phyloP scores from a whole-genome alignment of 768 basidiomycete genomes.

The Boletales sp. region DNA sequence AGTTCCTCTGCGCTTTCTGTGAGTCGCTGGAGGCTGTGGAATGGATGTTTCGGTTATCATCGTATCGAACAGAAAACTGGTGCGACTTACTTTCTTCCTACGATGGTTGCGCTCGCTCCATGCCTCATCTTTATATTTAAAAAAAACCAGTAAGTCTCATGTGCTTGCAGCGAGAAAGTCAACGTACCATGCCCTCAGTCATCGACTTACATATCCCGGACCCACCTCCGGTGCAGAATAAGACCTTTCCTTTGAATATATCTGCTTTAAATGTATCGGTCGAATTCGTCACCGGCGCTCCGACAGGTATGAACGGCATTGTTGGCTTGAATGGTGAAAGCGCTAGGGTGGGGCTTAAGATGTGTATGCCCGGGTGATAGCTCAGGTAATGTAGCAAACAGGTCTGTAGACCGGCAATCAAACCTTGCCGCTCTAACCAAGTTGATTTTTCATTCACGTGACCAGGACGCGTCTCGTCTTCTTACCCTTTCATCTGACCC shows the following conservation, averaged over 20 bases:
- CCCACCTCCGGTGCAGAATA: conserved; percentile 89
- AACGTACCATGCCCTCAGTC: conserved; percentile 75
- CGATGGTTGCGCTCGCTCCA: conserved; percentile 77
- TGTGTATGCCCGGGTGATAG: no score
- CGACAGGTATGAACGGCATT: conserved; percentile 40
- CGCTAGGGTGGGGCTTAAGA: no score
- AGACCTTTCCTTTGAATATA: conserved; percentile 87
- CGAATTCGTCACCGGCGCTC: conserved; percentile 50
- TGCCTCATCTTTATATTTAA: conserved; percentile 77
- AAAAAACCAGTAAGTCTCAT: conserved; percentile 1
- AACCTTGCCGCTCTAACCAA: neutral
- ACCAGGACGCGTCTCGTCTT: conserved; percentile 6
- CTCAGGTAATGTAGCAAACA: no score
- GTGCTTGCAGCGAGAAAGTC: neutral
- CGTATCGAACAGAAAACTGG: neutral
- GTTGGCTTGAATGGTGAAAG: neutral
- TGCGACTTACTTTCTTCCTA: conserved; percentile 76
- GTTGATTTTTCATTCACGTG: conserved; percentile 25
- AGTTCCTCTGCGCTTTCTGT: conserved; percentile 68
- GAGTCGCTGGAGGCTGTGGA: conserved; percentile 64
- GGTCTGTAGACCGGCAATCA: neutral
- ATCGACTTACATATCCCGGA: conserved; percentile 91
- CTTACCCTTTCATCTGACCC: no score
- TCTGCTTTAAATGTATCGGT: conserved; percentile 68
- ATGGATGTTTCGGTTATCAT: conserved; percentile 1